Evolutionary conservation across 768 basidiomycete genomes (phyloP), one percentile per base, ranked within the genome.

Genomic region (Amanita jacksonii): DNA sequence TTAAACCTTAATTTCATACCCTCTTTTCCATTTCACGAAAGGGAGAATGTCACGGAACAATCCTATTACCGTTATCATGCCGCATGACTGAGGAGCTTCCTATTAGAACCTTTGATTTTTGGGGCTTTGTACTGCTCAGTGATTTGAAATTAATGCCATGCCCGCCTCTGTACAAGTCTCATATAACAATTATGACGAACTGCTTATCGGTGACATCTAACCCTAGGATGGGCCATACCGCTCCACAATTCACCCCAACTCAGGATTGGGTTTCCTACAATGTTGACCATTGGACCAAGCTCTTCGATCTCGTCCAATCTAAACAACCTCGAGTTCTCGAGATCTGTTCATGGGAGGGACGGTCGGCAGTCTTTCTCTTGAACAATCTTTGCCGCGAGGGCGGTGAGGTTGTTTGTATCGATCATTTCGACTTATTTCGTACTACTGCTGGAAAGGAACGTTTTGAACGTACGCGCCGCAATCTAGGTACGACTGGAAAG

Each of bases 341-440:
- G 53, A 73, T 79, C 12, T 76, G 77, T 6, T 75, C 73, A 13
- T 79, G 75, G 74, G 77, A 78, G 56, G 77, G 76, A n/a, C 68
- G 76, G 28, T 79, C 77, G 0, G 76, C 73, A 18, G 67, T 75
- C 19, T 78, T 75, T 58, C 60, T 76, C 39, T 58, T 74, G 25
- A 64, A 54, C n/a, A 63, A 68, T 23, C 66, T 78, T 36, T 74
- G 73, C 55, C 54, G 56, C 8, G 45, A 55, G 2, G 57, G 56
- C n/a, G 70, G 72, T 1, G 67, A 69, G 38, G 55, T 79, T 13
- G 63, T 73, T 28, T 77, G 74, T 51, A 67, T 78, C 47, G 77
- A 78, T 52, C 77, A 77, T 49, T 76, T 78, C 51, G 77, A 79
- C 46, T 64, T 79, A 31, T 61, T 72, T 59, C 48, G 35, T 1